Conservation (phyloP, 2,329 filamentous ascomycete species). For the Colletotrichum salicis region DNA sequence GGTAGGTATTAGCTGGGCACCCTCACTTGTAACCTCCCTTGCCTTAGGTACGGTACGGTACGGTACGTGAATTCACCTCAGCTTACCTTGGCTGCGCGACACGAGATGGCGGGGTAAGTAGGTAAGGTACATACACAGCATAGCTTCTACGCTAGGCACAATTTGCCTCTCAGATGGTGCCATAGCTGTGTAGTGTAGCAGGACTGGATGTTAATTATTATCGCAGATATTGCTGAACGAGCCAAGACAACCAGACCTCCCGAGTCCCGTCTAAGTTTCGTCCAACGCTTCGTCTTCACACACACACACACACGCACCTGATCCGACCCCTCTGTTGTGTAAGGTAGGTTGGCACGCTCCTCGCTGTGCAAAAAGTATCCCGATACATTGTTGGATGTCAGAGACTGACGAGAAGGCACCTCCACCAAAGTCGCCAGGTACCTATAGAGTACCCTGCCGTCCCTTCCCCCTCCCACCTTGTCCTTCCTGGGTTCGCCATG, state of each 20-base stretch:
- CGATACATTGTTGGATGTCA: not conserved
- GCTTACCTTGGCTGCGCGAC: not conserved
- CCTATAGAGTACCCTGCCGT: not conserved
- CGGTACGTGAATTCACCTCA: not conserved
- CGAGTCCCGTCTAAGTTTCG: not conserved
- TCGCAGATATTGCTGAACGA: not conserved
- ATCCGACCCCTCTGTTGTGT: not conserved
- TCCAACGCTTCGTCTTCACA: not conserved
- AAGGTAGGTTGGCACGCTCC: not conserved
- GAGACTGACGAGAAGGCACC: not conserved
- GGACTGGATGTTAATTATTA: not conserved
- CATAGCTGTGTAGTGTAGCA: not conserved
- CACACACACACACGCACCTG: not conserved
- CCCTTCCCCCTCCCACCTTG: not conserved
- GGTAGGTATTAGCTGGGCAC: not conserved
- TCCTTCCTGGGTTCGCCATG: conserved; percentile 10
- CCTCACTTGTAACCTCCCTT: not conserved
- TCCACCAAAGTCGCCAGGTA: not conserved
- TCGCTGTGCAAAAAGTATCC: too few species aligned
- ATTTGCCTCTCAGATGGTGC: not conserved
- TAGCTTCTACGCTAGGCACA: not conserved
- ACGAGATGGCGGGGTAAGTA: not conserved
- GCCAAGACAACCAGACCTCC: not conserved
- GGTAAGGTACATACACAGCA: not conserved
- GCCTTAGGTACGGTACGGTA: not conserved